Percentiles rank a stretch among this genome's conserved stretches.
Conservation (phyloP, 148 eudicot genomes). For the Oxyria digyna region DNA sequence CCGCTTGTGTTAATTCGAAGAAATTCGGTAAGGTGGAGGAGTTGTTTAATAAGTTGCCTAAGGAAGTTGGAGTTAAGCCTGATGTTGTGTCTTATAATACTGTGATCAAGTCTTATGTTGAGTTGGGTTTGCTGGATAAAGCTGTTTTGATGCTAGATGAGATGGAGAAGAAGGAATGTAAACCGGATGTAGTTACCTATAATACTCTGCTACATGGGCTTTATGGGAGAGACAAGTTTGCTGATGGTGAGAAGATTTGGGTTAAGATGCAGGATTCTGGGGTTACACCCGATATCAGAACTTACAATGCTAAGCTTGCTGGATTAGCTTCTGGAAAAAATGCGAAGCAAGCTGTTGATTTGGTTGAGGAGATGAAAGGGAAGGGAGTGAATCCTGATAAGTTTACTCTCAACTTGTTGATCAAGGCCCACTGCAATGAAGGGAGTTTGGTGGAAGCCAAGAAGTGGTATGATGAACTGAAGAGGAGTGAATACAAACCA, state of each 20-base stretch:
- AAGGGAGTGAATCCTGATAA: conserved; percentile 21
- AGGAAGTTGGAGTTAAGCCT: conserved; percentile 27
- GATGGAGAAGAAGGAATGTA: conserved; percentile 28
- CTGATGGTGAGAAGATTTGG: conserved; percentile 27
- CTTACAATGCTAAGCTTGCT: conserved; percentile 15
- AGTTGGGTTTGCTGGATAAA: conserved; percentile 25
- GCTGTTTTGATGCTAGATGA: conserved; percentile 12
- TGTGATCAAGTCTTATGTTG: conserved; percentile 28
- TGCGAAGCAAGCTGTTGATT: conserved; percentile 12
- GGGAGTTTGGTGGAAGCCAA: conserved; percentile 18
- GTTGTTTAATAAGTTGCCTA: conserved; percentile 30
- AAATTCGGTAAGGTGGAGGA: conserved; percentile 26
- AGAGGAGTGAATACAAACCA: conserved; percentile 7
- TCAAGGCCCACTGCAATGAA: conserved; percentile 18
- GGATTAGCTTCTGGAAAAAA: conserved; percentile 14
- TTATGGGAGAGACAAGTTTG: conserved; percentile 14
- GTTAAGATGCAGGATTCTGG: conserved; percentile 16
- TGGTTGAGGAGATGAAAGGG: conserved; percentile 18
- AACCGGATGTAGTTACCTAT: conserved; percentile 19
- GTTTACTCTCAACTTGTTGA: conserved; percentile 17
- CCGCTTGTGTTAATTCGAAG: conserved; percentile 38
- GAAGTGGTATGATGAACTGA: conserved; percentile 19
- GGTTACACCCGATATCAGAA: conserved; percentile 20
- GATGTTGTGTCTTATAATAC: conserved; percentile 49
- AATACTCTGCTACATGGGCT: conserved; percentile 15